Evolutionary conservation across 495 filamentous ascomycete species (phyloP).

Genomic region (Penicillium flavigenum): DNA sequence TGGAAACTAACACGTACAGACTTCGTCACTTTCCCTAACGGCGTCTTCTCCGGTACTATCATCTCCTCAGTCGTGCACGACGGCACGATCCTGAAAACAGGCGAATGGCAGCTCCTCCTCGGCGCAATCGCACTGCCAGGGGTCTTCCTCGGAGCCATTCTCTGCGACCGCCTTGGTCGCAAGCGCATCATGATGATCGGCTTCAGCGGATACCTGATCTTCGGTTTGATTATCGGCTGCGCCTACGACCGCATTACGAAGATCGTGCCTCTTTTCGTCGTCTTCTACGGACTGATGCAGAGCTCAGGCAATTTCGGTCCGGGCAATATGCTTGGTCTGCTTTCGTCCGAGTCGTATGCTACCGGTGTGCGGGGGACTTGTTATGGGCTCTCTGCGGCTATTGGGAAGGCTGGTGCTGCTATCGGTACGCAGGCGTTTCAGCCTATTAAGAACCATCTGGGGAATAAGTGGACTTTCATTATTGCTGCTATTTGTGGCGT

Average conservation of each 20-base stretch:
- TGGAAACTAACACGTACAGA: constrained; percentile 18
- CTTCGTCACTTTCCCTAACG: constrained; percentile 48
- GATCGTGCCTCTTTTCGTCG: constrained; percentile 52
- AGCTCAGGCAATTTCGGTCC: constrained; percentile 53
- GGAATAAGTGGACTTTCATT: constrained; percentile 54
- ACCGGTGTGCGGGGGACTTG: constrained; percentile 52
- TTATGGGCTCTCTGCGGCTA: constrained; percentile 52
- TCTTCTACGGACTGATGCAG: constrained; percentile 55
- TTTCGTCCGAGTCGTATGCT: constrained; percentile 51
- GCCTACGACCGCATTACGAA: constrained; percentile 49
- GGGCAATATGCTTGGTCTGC: constrained; percentile 50
- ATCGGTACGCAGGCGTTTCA: constrained; percentile 54
- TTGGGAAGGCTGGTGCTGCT: constrained; percentile 53
- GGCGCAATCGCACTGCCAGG: constrained; percentile 48
- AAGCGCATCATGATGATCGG: constrained; percentile 56
- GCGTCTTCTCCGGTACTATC: constrained; percentile 51
- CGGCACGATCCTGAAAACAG: constrained; percentile 38
- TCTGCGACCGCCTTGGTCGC: constrained; percentile 48
- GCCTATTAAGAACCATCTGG: constrained; percentile 44
- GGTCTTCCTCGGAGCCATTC: constrained; percentile 49
- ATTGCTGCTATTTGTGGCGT: constrained; percentile 54
- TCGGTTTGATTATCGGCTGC: constrained; percentile 53
- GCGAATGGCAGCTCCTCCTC: constrained; percentile 52
- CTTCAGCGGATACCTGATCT: constrained; percentile 51
- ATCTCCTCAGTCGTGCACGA: constrained; percentile 43